A percentile compares a stretch with the other conserved stretches of the same genome.
These are phyloP conservation scores for Toxoplasma gondii DNA, from an alignment of 169 alveolate genomes.

Conservation along the genomic window DNA sequence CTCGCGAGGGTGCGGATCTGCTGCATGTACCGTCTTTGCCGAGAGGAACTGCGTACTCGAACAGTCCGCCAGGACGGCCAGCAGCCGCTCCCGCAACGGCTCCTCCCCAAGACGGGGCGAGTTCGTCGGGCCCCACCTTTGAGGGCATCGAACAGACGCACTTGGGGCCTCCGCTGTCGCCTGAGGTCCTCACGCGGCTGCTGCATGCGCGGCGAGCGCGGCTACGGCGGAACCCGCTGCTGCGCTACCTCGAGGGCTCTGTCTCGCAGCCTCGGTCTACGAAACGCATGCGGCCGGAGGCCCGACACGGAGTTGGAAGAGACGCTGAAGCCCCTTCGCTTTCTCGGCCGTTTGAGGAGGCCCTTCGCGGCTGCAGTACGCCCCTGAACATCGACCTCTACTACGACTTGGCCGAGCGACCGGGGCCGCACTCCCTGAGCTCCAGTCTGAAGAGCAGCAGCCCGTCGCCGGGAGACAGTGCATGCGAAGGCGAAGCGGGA, in stretches of 20 bases:
- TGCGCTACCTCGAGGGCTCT: constrained; percentile 45
- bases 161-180: not conserved
- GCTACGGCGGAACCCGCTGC: constrained; percentile 32
- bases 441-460: not conserved
- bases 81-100: not conserved
- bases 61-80: not conserved
- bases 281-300: not conserved
- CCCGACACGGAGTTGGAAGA: not conserved
- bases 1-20: too few species aligned
- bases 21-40: too few species aligned
- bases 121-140: not conserved
- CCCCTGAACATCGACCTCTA: constrained; percentile 37
- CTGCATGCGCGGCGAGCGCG: constrained; percentile 29
- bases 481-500: not conserved
- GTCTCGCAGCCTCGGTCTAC: not conserved
- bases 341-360: not conserved
- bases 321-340: not conserved
- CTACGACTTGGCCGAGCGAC: constrained; percentile 26
- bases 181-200: constrained; percentile 32
- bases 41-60: too few species aligned
- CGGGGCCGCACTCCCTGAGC: not conserved
- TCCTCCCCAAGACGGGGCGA: not conserved
- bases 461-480: not conserved
- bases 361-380: constrained; percentile 52
- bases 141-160: not conserved